Conservation (phyloP, 148 eudicot genomes). For the Vaccinium darrowii region DNA sequence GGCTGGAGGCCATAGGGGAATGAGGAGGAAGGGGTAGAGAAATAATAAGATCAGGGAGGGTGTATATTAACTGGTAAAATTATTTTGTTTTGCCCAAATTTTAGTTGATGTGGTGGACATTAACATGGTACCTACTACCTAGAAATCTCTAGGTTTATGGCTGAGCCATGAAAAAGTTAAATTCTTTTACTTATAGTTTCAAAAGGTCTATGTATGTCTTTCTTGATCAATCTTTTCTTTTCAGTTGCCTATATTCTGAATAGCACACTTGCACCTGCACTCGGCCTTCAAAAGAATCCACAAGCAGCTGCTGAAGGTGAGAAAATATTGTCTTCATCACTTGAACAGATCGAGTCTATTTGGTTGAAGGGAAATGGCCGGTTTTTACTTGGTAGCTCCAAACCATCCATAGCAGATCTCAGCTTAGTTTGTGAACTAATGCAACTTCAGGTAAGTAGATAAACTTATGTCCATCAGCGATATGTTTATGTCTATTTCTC, state of each 20-base stretch:
- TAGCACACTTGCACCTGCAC: constrained; percentile 49
- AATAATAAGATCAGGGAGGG: not conserved
- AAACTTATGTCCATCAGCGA: not conserved
- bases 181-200: not conserved
- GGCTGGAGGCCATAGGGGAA: not conserved
- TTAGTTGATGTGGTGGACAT: not conserved
- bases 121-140: not conserved
- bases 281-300: constrained; percentile 49
- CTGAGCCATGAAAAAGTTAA: not conserved
- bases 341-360: constrained; percentile 57
- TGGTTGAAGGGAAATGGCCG: constrained; percentile 82
- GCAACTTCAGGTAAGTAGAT: constrained; percentile 78
- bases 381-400: constrained; percentile 67
- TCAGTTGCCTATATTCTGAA: constrained; percentile 60
- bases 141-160: not conserved
- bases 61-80: not conserved
- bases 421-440: constrained; percentile 87
- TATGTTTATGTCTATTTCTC: not conserved
- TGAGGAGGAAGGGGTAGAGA: not conserved
- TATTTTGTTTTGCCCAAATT: not conserved
- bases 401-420: constrained; percentile 92
- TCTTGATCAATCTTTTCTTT: constrained; percentile 18
- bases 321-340: constrained; percentile 53
- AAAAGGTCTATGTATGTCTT: not conserved
- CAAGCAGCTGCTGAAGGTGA: constrained; percentile 67